Conservation (phyloP, 805 yeast genomes). For the Saccharomyces jurei region DNA sequence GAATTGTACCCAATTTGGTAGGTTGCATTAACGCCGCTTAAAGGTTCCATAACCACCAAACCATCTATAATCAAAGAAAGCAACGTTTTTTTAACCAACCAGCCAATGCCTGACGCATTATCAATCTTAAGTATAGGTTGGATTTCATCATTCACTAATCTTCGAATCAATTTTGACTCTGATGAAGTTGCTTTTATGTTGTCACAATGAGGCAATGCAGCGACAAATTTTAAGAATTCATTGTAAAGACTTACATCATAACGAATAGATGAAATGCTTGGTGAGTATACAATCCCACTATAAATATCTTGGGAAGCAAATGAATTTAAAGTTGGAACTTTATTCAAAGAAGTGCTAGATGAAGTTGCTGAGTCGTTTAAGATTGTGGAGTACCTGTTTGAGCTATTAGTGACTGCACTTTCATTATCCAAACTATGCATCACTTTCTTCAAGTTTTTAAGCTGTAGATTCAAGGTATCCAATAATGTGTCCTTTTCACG, state of each 20-base stretch:
- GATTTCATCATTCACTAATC: slow-evolving; percentile 65
- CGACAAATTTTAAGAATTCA: slow-evolving; percentile 34
- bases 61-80: slow-evolving; percentile 70
- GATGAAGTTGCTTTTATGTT: slow-evolving; percentile 34
- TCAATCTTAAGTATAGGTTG: slow-evolving; percentile 66
- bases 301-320: slow-evolving; percentile 4
- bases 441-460: slow-evolving; percentile 54
- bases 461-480: slow-evolving; percentile 56
- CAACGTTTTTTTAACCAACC: slow-evolving; percentile 54
- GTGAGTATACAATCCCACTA: slow-evolving; percentile 31
- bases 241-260: slow-evolving; percentile 34
- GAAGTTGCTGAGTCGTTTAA: slow-evolving; percentile 9
- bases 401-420: slow-evolving; percentile 1
- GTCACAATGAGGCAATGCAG: slow-evolving; percentile 29
- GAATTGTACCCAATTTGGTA: slow-evolving; percentile 37
- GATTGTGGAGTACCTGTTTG: slow-evolving; percentile 9
- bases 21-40: slow-evolving; percentile 72
- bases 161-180: slow-evolving; percentile 51
- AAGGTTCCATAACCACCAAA: slow-evolving; percentile 75
- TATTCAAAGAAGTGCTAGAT: slow-evolving; percentile 18
- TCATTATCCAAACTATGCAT: slow-evolving; percentile 43
- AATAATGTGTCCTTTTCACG: slow-evolving; percentile 64
- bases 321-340: slow-evolving; percentile 10
- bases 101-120: slow-evolving; percentile 52
- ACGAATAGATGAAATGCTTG: slow-evolving; percentile 35